Base-by-base conservation (phyloP, 2,329 filamentous ascomycete species). In the Hymenoscyphus occultus region DNA sequence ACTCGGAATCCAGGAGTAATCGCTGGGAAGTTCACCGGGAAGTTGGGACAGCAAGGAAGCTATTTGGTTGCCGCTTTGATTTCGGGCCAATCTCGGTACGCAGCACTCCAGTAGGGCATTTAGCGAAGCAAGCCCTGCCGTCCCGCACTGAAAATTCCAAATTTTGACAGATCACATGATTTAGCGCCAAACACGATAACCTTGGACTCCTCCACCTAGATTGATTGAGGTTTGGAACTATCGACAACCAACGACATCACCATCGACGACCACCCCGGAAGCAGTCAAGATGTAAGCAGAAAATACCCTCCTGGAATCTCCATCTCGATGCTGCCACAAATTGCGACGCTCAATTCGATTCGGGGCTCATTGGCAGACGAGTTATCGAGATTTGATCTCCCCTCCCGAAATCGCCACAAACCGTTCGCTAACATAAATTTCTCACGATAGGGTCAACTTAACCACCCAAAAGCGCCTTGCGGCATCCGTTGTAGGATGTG, bases 381-480 rank as follows among this genome's bases (percentile, higher is more conserved):
- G 65, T 69, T 69, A 69, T 70, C 62, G 61, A 69, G 57, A 60
- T 56, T 64, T 58, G 42, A 31, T 13, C 10, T 19, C 14, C 57
- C 16, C 39, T 12, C 10, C n/a, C n/a, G 10, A 40, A 12, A 40
- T 59, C 35, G 6, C 39, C 28, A 19, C 32, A 54, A 64, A 67
- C 60, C 51, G 54, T 31, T 65, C 63, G 66, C 72, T 74, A 68
- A 74, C 67, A 62, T 71, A 67, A 69, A 70, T 75, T 74, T 73
- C 69, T 76, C 76, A 35, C 9, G 6, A 35, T 81, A 99, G 95
- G 95, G 93, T 97, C 91, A 98, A 98, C 83, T 91, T 99, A 84
- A 90, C 90, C 84, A 98, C 95, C 83, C 96, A 99, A 90, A 99
- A 99, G 91, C 94, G 96, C 86, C 93, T 99, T 80, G 95, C 95